Evolutionary conservation across 331 rosid genomes (phyloP).

Genomic region (Acacia pycnantha): DNA sequence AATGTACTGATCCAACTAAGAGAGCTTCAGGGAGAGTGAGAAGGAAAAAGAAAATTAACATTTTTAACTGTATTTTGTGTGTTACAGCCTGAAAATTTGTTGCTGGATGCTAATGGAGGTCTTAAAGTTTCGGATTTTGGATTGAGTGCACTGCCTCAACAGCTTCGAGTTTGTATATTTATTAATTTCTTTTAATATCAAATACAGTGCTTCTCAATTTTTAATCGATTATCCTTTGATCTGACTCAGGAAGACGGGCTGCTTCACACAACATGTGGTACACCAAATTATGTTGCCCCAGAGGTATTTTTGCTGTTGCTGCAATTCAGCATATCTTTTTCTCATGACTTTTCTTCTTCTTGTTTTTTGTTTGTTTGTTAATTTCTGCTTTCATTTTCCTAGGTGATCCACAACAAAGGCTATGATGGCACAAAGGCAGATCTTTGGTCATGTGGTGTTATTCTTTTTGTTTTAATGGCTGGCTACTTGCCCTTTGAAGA

Average conservation of each 20-base stretch:
- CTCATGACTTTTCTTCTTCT: not conserved
- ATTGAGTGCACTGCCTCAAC: slow-evolving; percentile 96
- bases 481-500: slow-evolving; percentile 98
- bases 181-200: slow-evolving; percentile 14
- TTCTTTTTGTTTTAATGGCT: slow-evolving; percentile 93
- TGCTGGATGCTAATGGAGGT: slow-evolving; percentile 66
- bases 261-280: slow-evolving; percentile 97
- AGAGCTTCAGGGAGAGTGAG: not conserved
- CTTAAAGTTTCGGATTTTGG: slow-evolving; percentile 98
- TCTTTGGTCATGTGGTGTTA: slow-evolving; percentile 98
- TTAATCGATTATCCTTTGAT: slow-evolving; percentile 22
- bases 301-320: slow-evolving; percentile 60
- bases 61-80: slow-evolving; percentile 29
- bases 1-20: not conserved
- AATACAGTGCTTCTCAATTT: not conserved
- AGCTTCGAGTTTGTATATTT: slow-evolving; percentile 74
- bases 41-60: not conserved
- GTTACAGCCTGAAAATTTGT: slow-evolving; percentile 85
- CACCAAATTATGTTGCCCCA: slow-evolving; percentile 98
- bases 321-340: slow-evolving; percentile 7
- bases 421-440: slow-evolving; percentile 95
- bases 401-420: slow-evolving; percentile 95
- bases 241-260: slow-evolving; percentile 79
- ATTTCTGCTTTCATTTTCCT: slow-evolving; percentile 29
- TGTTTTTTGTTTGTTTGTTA: not conserved